Evolutionary conservation across 192 early-diverging fungal species (phyloP), one percentile per base, ranked within the genome.

Genomic region (Rhizophagus sp.): DNA sequence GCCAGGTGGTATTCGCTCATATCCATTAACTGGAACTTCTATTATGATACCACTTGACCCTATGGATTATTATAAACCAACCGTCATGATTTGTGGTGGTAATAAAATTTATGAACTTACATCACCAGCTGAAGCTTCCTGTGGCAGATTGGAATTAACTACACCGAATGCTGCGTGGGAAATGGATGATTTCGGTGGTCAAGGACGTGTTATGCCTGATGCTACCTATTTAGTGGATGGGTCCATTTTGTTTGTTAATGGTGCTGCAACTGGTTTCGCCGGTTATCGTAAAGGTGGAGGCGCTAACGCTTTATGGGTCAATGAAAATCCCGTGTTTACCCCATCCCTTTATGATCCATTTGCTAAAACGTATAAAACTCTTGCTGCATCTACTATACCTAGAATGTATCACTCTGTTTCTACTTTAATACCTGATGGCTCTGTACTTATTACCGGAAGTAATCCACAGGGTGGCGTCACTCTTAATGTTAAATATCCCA

Each of bases 381-480:
- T 82, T 81, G 68, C 62, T 5, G 47, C 81, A 22, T 88, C 89
- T 4, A 82, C 88, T 64, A 89, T 92, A 72, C 74, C 89, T 6
- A 80, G 92, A 33, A 86, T 93, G 85, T 93, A 93, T 83, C 92
- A 93, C 74, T 91, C 90, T 13, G 86, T 86, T 12, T 85, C 88
- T 7, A 78, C 84, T 75, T 76, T 85, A 3, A 19, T 88, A 1
- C 87, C 89, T 13, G 86, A 85, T 61, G 85, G 74, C 33, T 80
- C 80, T 69, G 84, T 87, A 44, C 82, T 84, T 76, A 78, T 84
- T 41, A 47, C 83, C 9, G 85, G 85, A 25, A 82, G 83, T 41
- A 86, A 84, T 25, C 79, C 82, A 41, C 85, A 84, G 75, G 83
- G 6, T 9, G 1, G 1, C 19, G 71, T 79, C 34, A 74, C 74